Evolutionary conservation across 495 filamentous ascomycete species (phyloP), one percentile per base, ranked within the genome.

Genomic region (Letharia columbiana): DNA sequence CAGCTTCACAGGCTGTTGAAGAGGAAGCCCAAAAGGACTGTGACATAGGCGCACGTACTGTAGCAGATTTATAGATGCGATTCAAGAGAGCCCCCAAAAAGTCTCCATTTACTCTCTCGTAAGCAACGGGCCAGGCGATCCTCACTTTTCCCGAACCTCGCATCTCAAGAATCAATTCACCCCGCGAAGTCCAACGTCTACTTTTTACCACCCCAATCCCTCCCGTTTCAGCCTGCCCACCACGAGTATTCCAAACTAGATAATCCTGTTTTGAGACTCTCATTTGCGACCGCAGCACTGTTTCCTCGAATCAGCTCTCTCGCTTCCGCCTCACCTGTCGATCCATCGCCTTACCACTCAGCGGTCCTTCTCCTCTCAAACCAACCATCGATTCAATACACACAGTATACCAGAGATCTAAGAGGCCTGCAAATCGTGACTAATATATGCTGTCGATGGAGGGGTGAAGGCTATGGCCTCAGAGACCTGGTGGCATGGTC

Each of bases 381-480:
- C 44, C n/a, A 31, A 20, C 28, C 45, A 52, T 23, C 60, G 8
- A 58, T 56, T 44, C 64, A 37, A 52, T 33, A 33, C 28, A 40
- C 13, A 28, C 28, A 35, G 3, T 23, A 7, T 41, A 0, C 18
- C 12, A 52, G 33, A 41, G n/a, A 17, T 60, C 39, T 3, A 13
- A 20, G 31, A 56, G 47, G 59, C 23, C 49, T 61, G 45, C 64
- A 61, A 31, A 20, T 61, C 41, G 47, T 47, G 31, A 39, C n/a
- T 23, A 66, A 8, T 11, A 18, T 40, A 61, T 13, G 18, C 39
- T 10, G 45, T 66, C 58, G 59, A 66, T 66, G 64, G 64, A 35
- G 64, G 64, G 58, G 58, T 66, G 58, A 61, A 61, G 64, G 64
- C 17, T 54, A 66, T 66, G 64, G 64, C 64, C 64, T 56, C 64